Conservation (phyloP, 768 basidiomycete genomes). For the Boletus pseudo-olivaceus region DNA sequence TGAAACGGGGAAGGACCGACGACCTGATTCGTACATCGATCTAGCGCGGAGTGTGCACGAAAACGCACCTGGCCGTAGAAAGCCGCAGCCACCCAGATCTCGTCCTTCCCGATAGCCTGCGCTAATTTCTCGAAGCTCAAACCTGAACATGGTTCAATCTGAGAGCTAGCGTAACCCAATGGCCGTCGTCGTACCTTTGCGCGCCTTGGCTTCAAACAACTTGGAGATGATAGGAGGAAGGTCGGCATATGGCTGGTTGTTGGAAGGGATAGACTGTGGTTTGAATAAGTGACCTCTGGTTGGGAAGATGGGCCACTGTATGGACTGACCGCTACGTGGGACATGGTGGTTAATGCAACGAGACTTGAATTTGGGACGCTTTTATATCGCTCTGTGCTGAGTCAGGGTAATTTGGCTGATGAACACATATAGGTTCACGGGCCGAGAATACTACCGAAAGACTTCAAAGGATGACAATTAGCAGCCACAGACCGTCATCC, state of each 20-base stretch:
- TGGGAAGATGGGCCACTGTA: not conserved
- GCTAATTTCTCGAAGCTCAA: constrained; percentile 70
- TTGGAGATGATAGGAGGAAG: constrained; percentile 48
- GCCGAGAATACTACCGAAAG: not conserved
- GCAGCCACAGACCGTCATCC: not conserved
- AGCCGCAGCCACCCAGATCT: constrained; percentile 78
- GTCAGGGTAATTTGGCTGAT: constrained; percentile 2
- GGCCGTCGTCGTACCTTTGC: constrained; percentile 46
- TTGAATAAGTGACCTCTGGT: not conserved
- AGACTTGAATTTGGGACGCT: no score
- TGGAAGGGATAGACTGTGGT: constrained; percentile 40
- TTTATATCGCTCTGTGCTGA: no score
- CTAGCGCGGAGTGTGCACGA: not conserved
- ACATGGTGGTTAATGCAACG: constrained; percentile 28
- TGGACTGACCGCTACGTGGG: constrained; percentile 36
- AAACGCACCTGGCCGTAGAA: constrained; percentile 72
- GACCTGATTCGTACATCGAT: not conserved
- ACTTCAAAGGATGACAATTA: constrained; percentile 2
- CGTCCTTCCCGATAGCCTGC: constrained; percentile 62
- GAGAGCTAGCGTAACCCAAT: not conserved
- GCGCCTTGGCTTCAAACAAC: constrained; percentile 65
- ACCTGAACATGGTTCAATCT: constrained; percentile 35
- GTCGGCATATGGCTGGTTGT: constrained; percentile 43
- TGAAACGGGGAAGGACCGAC: constrained; percentile 30
- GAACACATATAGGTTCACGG: constrained; percentile 7